Conservation (phyloP, 176 grass and related monocot genomes). For the Carex myosuroides region DNA sequence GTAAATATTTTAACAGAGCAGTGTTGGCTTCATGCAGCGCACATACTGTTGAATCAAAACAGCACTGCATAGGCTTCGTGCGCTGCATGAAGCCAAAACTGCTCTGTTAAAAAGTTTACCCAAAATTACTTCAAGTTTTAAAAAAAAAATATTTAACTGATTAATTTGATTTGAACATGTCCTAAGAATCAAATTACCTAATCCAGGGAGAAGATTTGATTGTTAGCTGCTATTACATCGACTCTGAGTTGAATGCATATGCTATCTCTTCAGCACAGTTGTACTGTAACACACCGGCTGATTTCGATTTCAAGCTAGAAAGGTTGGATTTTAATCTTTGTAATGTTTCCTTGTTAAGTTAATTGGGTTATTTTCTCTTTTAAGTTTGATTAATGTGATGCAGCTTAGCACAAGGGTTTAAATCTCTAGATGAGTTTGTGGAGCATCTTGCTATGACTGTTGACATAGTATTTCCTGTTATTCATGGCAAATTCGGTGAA, state of each 20-base stretch:
- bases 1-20: no score
- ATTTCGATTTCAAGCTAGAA: constrained; percentile 96
- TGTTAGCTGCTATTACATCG: constrained; percentile 80
- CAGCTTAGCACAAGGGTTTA: constrained; percentile 80
- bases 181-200: not conserved
- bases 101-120: no score
- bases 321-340: constrained; percentile 27
- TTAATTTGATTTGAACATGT: not conserved
- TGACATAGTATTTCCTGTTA: constrained; percentile 83
- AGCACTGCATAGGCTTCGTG: no score
- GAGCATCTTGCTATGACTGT: constrained; percentile 65
- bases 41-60: no score
- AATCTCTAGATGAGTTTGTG: constrained; percentile 54
- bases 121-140: no score
- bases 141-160: not conserved
- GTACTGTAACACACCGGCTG: constrained; percentile 87
- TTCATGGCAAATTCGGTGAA: constrained; percentile 92
- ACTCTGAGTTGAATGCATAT: constrained; percentile 55
- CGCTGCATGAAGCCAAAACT: no score
- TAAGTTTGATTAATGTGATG: constrained; percentile 12
- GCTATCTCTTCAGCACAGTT: constrained; percentile 65
- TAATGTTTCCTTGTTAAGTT: not conserved
- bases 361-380: not conserved
- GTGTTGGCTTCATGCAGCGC: no score
- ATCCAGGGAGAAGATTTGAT: constrained; percentile 68